These are phyloP conservation scores for Musa troglodytarum DNA, from an alignment of 176 grass and related monocot species.

Conservation along the genomic window DNA sequence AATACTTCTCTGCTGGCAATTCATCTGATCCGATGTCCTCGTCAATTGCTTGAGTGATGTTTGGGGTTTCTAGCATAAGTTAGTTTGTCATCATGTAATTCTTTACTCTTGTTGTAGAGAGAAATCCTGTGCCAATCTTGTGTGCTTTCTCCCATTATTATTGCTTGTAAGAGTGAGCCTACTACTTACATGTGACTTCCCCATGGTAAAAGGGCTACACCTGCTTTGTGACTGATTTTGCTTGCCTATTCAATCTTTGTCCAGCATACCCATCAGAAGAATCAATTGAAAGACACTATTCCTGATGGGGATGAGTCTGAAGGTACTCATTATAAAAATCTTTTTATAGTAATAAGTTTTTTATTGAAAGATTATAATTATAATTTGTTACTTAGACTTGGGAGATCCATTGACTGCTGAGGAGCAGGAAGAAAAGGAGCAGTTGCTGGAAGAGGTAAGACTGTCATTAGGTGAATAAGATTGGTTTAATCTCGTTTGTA, in stretches of 20 bases:
- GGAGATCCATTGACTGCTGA: constrained; percentile 71
- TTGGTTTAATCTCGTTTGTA: neutral
- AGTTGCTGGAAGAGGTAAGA: constrained; percentile 63
- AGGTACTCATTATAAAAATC: constrained; percentile 35
- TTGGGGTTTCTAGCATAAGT: neutral
- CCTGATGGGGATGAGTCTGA: constrained; percentile 75
- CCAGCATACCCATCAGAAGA: constrained; percentile 65
- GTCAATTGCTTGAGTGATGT: neutral
- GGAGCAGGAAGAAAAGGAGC: constrained; percentile 88
- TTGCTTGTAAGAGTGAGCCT: neutral
- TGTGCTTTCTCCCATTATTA: no score
- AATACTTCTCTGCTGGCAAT: neutral
- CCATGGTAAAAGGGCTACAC: no score
- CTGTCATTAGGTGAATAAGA: neutral
- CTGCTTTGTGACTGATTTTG: neutral
- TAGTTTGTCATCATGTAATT: no score
- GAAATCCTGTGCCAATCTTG: no score
- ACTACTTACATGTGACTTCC: no score
- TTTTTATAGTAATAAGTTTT: neutral
- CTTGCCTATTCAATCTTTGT: constrained; percentile 23
- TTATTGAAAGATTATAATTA: neutral
- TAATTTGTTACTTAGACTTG: constrained; percentile 38
- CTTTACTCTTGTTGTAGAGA: no score
- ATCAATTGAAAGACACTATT: constrained; percentile 77
- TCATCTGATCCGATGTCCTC: neutral